Base-by-base conservation (phyloP, 2,329 filamentous ascomycete species). In the Colletotrichum sublineola region DNA sequence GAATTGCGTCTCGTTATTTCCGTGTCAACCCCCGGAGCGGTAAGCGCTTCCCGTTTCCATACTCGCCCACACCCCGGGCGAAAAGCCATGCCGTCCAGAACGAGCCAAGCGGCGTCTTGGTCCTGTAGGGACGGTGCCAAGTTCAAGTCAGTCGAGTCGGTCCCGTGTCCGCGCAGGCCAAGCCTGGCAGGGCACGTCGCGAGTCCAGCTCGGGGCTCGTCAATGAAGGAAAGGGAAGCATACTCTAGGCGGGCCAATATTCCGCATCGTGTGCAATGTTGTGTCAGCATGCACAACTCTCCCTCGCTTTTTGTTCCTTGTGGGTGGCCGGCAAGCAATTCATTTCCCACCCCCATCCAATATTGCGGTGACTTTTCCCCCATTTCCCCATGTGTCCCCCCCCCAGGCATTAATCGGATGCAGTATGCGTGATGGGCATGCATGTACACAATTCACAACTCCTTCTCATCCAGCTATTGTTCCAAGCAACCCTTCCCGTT, bases 321-420 rank as follows among this genome's bases (percentile, higher is more conserved):
- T 12, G 14, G 36, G 55, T 42, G 68, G 63, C 68, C 55, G 63
- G 46, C 55, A 53, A 48, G 60, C 50, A 52, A 71, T 71, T 63
- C 68, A 68, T 36, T 66, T 66, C 63, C 63, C 63, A 48, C 63
- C 55, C 55, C 63, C 55, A 42, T 58, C 67, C 63, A 69, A 67
- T 70, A 42, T 65, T 65, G 44, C 67, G 67, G 67, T 63, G 60
- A 57, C 57, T 56, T 36, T 38, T 53, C 31, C 46, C 61, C 61
- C 61, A 63, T 63, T 63, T 63, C 61, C 40, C 67, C 67, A 55
- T 65, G 38, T n/a, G 46, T 36, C 46, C 46, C 46, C 11, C 46
- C 20, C n/a, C 44, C 8, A 24, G 40, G 11, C 46, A 31, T 63
- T n/a, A 42, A 53, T 53, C 61, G 48, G 61, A 33, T 31, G 29